Percentiles rank a stretch among this genome's conserved stretches.
phyloP scores from a whole-genome alignment of 129 eudicot species.

The Saposhnikovia divaricata region DNA sequence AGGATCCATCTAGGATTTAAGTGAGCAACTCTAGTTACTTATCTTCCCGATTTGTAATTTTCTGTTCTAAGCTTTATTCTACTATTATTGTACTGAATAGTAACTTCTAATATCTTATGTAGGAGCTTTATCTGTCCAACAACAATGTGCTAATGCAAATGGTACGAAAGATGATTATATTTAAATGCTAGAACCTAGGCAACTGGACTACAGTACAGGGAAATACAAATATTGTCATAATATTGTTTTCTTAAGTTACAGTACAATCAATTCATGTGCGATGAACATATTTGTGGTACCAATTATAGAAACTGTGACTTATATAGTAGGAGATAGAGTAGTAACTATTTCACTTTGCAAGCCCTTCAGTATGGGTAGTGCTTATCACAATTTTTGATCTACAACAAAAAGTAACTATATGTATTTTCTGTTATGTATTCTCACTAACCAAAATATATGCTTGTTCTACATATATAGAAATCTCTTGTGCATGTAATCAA shows the following conservation, averaged over 20 bases:
- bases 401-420: not conserved
- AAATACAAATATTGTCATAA: no score
- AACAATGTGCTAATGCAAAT: no score
- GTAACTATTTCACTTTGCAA: constrained; percentile 96
- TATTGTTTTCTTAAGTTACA: constrained; percentile 9
- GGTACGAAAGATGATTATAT: no score
- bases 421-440: constrained; percentile 2
- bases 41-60: no score
- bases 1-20: no score
- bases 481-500: constrained; percentile 85
- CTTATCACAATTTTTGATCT: constrained; percentile 10
- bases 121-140: no score
- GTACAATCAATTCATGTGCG: not conserved
- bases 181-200: no score
- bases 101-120: no score
- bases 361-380: constrained; percentile 99
- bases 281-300: constrained; percentile 12
- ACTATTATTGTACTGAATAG: no score
- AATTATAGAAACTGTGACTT: constrained; percentile 28
- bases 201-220: no score
- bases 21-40: no score
- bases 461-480: constrained; percentile 38
- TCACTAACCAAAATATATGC: not conserved
- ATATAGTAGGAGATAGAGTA: constrained; percentile 93
- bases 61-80: no score